Conservation (phyloP, 345 rosid genomes). For the Abelmoschus esculentus region DNA sequence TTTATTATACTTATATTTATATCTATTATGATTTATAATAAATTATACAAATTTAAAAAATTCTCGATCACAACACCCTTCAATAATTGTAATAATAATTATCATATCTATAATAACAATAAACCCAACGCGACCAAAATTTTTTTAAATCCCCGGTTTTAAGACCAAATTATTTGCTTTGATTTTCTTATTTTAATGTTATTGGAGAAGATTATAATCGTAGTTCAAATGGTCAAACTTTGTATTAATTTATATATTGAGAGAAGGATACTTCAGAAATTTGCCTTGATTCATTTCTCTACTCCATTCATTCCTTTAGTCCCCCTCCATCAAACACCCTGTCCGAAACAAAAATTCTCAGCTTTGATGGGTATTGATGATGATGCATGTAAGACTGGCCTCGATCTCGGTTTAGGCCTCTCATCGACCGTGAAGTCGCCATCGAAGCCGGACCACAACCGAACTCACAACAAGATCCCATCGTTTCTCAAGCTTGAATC, state of each 20-base stretch:
- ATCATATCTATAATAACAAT: no score
- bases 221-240: conserved; percentile 74
- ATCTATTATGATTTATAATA: no score
- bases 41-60: no score
- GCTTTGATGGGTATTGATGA: conserved; percentile 52
- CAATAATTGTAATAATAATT: no score
- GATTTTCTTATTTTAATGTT: conserved; percentile 13
- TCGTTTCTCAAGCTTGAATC: conserved; percentile 11
- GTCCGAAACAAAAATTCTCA: not conserved
- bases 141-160: no score
- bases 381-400: conserved; percentile 52
- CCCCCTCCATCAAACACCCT: not conserved
- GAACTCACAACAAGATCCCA: conserved; percentile 4
- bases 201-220: conserved; percentile 14
- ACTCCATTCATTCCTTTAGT: conserved; percentile 41
- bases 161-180: not conserved
- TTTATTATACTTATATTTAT: no score
- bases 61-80: no score
- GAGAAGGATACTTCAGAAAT: conserved; percentile 8
- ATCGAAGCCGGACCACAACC: conserved; percentile 11
- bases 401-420: conserved; percentile 59
- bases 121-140: no score
- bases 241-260: conserved; percentile 26
- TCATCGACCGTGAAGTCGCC: conserved; percentile 25
- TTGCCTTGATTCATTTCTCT: conserved; percentile 35